These are phyloP conservation scores for Pestalotiopsis sp. DNA, from an alignment of 2,329 filamentous ascomycete species.

Conservation along the genomic window DNA sequence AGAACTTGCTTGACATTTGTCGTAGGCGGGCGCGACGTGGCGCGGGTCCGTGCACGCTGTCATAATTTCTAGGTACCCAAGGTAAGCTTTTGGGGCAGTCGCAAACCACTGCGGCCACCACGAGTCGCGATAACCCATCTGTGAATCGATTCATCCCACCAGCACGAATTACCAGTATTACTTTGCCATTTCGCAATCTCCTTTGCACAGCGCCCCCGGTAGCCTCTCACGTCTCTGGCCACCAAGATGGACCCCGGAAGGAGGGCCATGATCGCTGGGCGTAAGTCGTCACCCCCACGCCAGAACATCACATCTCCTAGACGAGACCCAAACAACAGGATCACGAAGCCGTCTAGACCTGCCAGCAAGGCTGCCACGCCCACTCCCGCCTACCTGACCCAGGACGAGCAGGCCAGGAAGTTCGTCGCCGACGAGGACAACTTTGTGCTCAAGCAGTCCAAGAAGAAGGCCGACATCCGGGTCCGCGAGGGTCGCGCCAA, in stretches of 20 bases:
- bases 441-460: conserved; percentile 94
- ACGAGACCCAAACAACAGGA: conserved; percentile 56
- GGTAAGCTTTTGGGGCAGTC: background rate
- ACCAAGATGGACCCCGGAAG: conserved; percentile 56
- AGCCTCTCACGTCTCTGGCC: background rate
- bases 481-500: conserved; percentile 89
- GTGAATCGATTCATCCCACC: background rate
- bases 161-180: background rate
- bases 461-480: conserved; percentile 96
- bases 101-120: background rate
- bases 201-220: background rate
- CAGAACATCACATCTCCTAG: conserved; percentile 59
- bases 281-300: conserved; percentile 41
- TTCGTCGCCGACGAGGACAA: conserved; percentile 95
- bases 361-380: conserved; percentile 26
- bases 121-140: background rate
- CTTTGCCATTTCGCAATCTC: background rate
- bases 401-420: conserved; percentile 76
- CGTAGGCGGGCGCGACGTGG: background rate
- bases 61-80: background rate
- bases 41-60: background rate
- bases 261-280: conserved; percentile 55
- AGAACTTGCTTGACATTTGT: background rate
- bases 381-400: conserved; percentile 56
- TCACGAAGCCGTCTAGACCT: conserved; percentile 52